phyloP scores from a whole-genome alignment of 2,329 filamentous ascomycete species.

The Dactylellina parvicollis region DNA sequence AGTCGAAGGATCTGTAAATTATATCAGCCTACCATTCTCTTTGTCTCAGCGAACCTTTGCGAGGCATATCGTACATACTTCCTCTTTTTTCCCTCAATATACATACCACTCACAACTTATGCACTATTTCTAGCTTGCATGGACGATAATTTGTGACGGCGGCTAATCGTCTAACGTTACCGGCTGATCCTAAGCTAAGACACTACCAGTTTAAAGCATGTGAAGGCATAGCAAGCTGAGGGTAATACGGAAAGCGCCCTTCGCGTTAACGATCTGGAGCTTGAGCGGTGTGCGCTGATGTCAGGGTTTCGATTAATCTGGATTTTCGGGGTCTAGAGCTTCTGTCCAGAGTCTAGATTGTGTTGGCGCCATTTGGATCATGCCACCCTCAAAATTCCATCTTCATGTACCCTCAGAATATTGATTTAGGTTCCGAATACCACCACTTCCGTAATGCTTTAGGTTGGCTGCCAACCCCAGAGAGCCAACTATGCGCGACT shows the following conservation, averaged over 20 bases:
- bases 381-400: too few species aligned
- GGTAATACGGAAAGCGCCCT: neutral
- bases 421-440: too few species aligned
- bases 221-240: neutral
- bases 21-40: conserved; percentile 24
- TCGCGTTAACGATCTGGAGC: too few species aligned
- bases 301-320: too few species aligned
- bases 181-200: neutral
- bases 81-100: conserved; percentile 8
- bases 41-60: conserved; percentile 32
- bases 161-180: conserved; percentile 14
- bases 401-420: too few species aligned
- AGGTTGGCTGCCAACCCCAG: too few species aligned
- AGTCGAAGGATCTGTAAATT: conserved; percentile 45
- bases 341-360: too few species aligned
- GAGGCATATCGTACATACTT: conserved; percentile 43
- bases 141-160: conserved; percentile 37
- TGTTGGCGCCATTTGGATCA: too few species aligned
- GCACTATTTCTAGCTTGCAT: neutral
- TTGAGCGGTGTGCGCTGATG: too few species aligned
- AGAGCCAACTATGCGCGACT: conserved; percentile 1
- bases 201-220: too few species aligned
- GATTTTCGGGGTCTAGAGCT: too few species aligned
- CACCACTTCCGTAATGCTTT: too few species aligned
- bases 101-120: conserved; percentile 21